Evolutionary conservation across 495 filamentous ascomycete genomes (phyloP), one percentile per base, ranked within the genome.

Genomic region (Pyronema omphalodes): DNA sequence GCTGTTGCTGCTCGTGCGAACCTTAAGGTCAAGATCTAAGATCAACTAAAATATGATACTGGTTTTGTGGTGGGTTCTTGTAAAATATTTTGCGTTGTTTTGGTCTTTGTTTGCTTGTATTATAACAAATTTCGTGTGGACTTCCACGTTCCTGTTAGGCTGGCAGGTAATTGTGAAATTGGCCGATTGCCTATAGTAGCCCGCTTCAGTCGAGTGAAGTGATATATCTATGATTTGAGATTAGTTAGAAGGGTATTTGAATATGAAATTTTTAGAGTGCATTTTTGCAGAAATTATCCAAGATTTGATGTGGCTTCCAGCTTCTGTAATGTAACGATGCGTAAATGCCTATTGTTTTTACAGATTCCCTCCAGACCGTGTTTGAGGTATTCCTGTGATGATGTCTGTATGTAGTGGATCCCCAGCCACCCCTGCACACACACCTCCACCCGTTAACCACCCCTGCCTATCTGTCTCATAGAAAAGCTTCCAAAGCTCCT

Each of bases 1-100:
- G 86, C 75, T 64, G 81, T 86, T 47, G 72, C 74, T 5, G 73
- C 78, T 11, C 74, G 88, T 59, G 78, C 81, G 7, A 95, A 95
- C 67, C 56, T 93, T 64, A 69, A 64, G 9, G 56, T 67, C 4
- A 55, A 57, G 14, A 12, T 57, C 17, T n/a, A n/a, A 29, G 23
- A 29, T 43, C 39, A 43, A 41, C n/a, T 52, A 37, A 40, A 52
- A 41, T 40, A 34, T 51, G 9, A 9, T 47, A 47, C 44, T 5
- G 9, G 9, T 9, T 9, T 15, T 15, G 44, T n/a, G 15, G 11
- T 41, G 39, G 15, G 39, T 12, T 12, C 11, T n/a, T 47, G 44
- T 47, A 47, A 47, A 19, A n/a, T 47, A 47, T 15, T 47, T 9
- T 47, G 23, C 44, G 23, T n/a, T 47, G 12, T 7, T 19, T 47